These are phyloP conservation scores for Aureococcus anophagefferens DNA, from an alignment of 108 stramenopile species.

Conservation along the genomic window DNA sequence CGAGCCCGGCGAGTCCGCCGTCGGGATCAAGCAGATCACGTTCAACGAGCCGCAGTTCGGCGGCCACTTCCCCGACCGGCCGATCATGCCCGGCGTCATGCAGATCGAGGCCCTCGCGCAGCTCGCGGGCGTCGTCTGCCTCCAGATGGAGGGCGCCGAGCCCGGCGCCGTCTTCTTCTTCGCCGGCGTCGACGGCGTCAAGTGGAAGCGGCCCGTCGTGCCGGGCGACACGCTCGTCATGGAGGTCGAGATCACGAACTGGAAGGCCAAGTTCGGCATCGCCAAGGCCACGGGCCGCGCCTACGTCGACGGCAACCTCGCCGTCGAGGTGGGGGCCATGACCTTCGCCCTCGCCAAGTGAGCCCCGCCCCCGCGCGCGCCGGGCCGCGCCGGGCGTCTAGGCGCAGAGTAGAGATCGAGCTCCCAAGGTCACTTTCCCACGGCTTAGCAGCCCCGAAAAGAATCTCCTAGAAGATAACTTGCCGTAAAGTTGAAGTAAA, in stretches of 20 bases:
- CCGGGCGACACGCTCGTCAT: conserved; percentile 88
- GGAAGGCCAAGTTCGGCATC: conserved; percentile 73
- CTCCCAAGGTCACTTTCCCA: no score
- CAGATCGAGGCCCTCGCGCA: conserved; percentile 96
- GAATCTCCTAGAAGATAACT: no score
- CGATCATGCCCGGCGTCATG: conserved; percentile 95
- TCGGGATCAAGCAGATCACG: conserved; percentile 88
- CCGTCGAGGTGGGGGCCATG: conserved; percentile 71
- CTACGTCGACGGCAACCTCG: conserved; percentile 74
- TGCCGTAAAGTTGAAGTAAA: no score
- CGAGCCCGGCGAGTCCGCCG: conserved; percentile 77
- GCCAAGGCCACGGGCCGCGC: conserved; percentile 69
- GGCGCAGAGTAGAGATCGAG: neutral
- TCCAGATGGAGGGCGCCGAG: conserved; percentile 69
- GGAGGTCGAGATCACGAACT: conserved; percentile 84
- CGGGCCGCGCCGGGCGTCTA: neutral
- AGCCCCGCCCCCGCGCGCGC: neutral
- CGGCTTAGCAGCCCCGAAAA: no score
- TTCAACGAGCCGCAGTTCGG: conserved; percentile 95
- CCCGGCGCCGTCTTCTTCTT: conserved; percentile 89
- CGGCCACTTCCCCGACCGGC: conserved; percentile 90
- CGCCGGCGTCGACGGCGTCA: conserved; percentile 88
- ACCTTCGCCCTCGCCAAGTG: conserved; percentile 59
- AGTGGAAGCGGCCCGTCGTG: conserved; percentile 94
- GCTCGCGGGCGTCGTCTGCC: conserved; percentile 80